Base-by-base conservation (phyloP, 345 rosid species). In the sweet orange (Citrus sinensis) region DNA sequence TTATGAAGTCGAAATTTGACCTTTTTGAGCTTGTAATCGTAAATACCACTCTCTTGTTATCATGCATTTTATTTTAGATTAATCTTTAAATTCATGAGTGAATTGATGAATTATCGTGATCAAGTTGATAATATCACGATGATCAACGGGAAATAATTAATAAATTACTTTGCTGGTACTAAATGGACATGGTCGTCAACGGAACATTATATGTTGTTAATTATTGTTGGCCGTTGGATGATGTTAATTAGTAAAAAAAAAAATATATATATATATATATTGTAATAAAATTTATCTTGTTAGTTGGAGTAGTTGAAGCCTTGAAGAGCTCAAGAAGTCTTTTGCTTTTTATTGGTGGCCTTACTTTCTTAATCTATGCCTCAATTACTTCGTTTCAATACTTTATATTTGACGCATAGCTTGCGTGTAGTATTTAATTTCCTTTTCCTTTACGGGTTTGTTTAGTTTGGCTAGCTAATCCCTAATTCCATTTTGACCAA, bases 251-350 rank as follows among this genome's bases (percentile, higher is more conserved):
- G 51, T 46, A 32, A 32, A 42, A n/a, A n/a, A n/a, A n/a, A n/a
- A 51, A 17, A 14, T 25, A 25, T 25, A 25, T 25, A 25, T 25
- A 25, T 25, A 25, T 25, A 25, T 25, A 25, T 25, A 17, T 17
- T 32, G 2, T 34, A 10, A 39, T 37, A 68, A 68, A 77, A 20
- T n/a, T n/a, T 32, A 5, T n/a, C 39, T 20, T 42, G 56, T 61
- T 78, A 34, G 84, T 82, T 78, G 81, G 79, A 74, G 81, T 78
- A 2, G 84, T 82, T 82, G 84, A 65, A 62, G 71, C 40, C 75
- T 55, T 74, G 65, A 67, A 73, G 56, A 20, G 77, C 14, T 49
- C 22, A 61, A 49, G 29, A 64, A 6, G 59, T 54, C 39, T 13
- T 25, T 40, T 39, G 37, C 51, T 54, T 66, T 51, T 77, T 71